These are phyloP conservation scores for Rhizopogon vinicolor DNA, from an alignment of 768 basidiomycete species.

Conservation along the genomic window DNA sequence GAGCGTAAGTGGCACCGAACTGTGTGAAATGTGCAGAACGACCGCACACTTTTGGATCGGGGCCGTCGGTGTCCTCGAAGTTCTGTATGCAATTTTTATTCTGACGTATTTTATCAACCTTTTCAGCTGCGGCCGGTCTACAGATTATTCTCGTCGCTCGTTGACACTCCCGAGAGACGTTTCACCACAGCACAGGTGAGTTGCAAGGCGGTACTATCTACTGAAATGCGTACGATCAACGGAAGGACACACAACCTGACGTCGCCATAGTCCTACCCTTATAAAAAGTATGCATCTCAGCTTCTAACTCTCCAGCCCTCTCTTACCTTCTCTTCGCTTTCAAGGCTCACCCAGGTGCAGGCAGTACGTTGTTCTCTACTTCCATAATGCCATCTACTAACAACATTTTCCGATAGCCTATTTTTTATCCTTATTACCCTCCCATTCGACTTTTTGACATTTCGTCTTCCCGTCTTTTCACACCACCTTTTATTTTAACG, in stretches of 20 bases:
- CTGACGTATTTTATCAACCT: too few species aligned
- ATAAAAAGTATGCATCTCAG: neutral
- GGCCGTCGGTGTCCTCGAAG: too few species aligned
- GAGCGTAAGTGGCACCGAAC: neutral
- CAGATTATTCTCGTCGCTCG: too few species aligned
- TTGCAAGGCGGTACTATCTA: neutral
- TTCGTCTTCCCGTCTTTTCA: neutral
- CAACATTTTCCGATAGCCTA: neutral
- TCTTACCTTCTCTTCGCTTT: neutral
- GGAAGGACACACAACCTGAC: neutral
- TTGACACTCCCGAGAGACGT: neutral
- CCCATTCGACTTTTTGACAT: neutral
- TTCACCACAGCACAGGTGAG: neutral
- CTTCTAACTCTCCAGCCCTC: neutral
- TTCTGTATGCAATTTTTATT: too few species aligned
- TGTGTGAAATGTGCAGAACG: neutral
- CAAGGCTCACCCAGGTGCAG: neutral
- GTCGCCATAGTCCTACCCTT: neutral
- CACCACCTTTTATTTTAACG: neutral
- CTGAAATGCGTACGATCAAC: neutral
- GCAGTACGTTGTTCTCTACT: neutral
- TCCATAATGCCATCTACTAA: neutral
- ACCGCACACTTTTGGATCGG: neutral
- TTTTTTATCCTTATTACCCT: neutral
- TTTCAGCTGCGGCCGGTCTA: too few species aligned